A percentile compares a stretch with the other conserved stretches of the same genome.
These are phyloP conservation scores for Fusarium aywerte DNA, from an alignment of 2,329 filamentous ascomycete genomes.

Conservation along the genomic window DNA sequence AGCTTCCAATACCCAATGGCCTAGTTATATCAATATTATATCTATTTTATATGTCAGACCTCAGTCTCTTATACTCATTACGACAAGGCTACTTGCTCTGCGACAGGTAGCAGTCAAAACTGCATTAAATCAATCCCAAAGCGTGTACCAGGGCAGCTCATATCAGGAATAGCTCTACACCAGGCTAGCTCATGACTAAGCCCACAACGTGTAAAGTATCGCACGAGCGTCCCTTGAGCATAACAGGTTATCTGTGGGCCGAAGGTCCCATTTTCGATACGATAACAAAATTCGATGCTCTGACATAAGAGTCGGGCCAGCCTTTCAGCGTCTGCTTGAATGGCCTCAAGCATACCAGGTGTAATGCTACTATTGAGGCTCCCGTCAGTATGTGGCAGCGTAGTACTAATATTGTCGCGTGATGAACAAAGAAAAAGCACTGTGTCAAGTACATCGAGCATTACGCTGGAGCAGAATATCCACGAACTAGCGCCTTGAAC, in stretches of 20 bases:
- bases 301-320: constrained; percentile 5
- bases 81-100: too few species aligned
- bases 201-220: not conserved
- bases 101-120: not conserved
- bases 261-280: constrained; percentile 12
- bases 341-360: not conserved
- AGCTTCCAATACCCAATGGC: not conserved
- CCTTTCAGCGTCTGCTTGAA: not conserved
- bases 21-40: too few species aligned
- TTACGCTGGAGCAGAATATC: not conserved
- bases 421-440: not conserved
- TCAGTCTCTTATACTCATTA: too few species aligned
- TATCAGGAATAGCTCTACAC: not conserved
- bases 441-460: constrained; percentile 5
- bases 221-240: not conserved
- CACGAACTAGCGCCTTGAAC: not conserved
- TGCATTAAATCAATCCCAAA: constrained; percentile 21
- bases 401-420: accelerated
- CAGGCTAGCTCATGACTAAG: not conserved
- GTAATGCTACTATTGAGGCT: accelerated
- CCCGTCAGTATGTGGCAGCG: accelerated
- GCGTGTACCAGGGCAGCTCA: not conserved
- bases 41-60: too few species aligned
- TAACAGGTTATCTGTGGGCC: constrained; percentile 18
- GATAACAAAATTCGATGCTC: constrained; percentile 15